These are phyloP conservation scores for Oleoguttula mirabilis DNA, from an alignment of 495 filamentous ascomycete species.

Conservation along the genomic window DNA sequence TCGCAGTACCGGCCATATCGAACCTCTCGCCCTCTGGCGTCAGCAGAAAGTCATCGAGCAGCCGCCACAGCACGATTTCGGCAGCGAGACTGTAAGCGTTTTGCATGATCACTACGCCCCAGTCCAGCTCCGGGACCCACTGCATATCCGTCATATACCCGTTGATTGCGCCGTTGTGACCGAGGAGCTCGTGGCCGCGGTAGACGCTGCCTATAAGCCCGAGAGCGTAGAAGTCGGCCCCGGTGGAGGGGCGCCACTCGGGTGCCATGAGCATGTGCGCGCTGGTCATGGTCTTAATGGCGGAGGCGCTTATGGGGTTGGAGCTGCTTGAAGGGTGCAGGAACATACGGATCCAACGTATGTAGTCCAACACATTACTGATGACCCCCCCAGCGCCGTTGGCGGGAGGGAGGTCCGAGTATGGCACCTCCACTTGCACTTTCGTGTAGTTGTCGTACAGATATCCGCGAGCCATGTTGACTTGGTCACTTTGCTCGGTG, in stretches of 20 bases:
- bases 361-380: neutral
- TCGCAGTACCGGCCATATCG: no score
- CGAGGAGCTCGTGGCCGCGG: neutral
- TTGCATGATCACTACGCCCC: neutral
- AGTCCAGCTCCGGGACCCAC: neutral
- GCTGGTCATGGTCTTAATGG: neutral
- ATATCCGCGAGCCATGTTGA: neutral
- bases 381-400: constrained; percentile 1
- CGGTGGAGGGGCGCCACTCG: neutral
- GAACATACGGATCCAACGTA: neutral
- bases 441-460: neutral
- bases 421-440: neutral
- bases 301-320: neutral
- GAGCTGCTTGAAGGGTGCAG: neutral
- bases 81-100: no score
- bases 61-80: no score
- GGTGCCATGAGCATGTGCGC: neutral
- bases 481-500: neutral
- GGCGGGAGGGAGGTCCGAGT: neutral
- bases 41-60: no score
- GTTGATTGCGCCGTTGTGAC: neutral
- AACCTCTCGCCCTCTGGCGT: no score
- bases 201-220: neutral
- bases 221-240: neutral
- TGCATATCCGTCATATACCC: neutral